A percentile compares a stretch with the other conserved stretches of the same genome.
These are phyloP conservation scores for Colletotrichum trifolii DNA, from an alignment of 2,329 filamentous ascomycete species.

Conservation along the genomic window DNA sequence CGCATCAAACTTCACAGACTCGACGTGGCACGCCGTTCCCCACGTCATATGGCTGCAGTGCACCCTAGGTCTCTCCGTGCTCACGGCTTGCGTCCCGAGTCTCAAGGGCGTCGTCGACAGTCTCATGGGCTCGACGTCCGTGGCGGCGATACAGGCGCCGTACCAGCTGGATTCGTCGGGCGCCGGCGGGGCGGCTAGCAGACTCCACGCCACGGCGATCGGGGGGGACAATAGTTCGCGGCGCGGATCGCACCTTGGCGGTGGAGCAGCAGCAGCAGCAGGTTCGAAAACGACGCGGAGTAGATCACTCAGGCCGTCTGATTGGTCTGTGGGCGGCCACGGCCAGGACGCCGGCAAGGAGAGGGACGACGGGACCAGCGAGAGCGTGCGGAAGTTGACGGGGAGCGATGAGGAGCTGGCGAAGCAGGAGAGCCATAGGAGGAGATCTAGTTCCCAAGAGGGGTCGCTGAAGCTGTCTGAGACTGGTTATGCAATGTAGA, in stretches of 20 bases:
- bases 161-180: slow-evolving; percentile 5
- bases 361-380: slow-evolving; percentile 3
- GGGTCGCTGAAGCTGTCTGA: slow-evolving; percentile 8
- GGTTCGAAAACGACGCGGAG: background rate
- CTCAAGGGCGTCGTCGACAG: slow-evolving; percentile 19
- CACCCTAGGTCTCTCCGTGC: slow-evolving; percentile 9
- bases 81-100: slow-evolving; percentile 18
- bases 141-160: slow-evolving; percentile 6
- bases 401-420: slow-evolving; percentile 2
- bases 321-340: background rate
- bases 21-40: slow-evolving; percentile 8
- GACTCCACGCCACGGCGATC: slow-evolving; percentile 6
- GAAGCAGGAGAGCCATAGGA: background rate
- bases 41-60: slow-evolving; percentile 7
- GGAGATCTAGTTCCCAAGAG: slow-evolving; percentile 3
- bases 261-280: background rate
- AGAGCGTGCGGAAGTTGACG: slow-evolving; percentile 6
- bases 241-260: background rate
- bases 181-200: background rate
- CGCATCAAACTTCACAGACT: background rate
- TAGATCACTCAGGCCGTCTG: background rate
- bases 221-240: background rate
- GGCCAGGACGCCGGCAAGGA: background rate
- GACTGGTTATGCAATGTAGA: background rate
- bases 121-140: background rate